A percentile compares a stretch with the other conserved stretches of the same genome.
These are phyloP conservation scores for Acanthamoeba royreba DNA, from an alignment of 208 protist genomes.

Conservation along the genomic window DNA sequence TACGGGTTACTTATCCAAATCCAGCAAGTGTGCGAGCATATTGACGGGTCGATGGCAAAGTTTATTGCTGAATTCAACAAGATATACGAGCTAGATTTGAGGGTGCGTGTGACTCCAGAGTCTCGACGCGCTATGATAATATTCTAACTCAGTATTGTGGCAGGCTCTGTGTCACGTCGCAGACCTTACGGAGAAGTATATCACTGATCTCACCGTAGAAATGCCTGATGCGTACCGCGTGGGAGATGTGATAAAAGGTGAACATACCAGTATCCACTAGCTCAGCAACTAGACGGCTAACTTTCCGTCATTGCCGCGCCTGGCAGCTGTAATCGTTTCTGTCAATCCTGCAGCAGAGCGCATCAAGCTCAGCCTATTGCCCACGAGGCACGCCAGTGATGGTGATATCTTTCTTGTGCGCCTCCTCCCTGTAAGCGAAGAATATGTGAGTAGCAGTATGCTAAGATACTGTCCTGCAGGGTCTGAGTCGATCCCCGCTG, in stretches of 20 bases:
- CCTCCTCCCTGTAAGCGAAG: background rate
- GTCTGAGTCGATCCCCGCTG: background rate
- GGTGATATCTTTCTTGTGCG: background rate
- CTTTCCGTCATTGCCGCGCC: background rate
- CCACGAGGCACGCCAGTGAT: background rate
- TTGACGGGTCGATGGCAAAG: background rate
- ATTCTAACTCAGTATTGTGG: background rate
- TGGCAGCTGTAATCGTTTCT: background rate
- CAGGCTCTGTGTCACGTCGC: constrained; percentile 3
- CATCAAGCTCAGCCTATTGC: background rate
- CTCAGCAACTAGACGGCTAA: background rate
- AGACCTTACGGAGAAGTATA: background rate
- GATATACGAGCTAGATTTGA: background rate
- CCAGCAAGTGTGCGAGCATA: background rate
- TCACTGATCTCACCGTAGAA: background rate
- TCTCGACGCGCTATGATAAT: background rate
- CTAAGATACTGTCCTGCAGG: too few species aligned
- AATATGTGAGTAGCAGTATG: too few species aligned
- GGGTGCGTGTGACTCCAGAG: background rate
- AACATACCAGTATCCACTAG: background rate
- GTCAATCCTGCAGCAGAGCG: background rate
- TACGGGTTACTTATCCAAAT: background rate
- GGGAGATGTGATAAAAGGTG: constrained; percentile 24
- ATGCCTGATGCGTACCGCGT: constrained; percentile 15
- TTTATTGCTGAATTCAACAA: background rate